A percentile compares a stretch with the other conserved stretches of the same genome.
Conservation (phyloP, 305 asterid species). For the Striga hermonthica region DNA sequence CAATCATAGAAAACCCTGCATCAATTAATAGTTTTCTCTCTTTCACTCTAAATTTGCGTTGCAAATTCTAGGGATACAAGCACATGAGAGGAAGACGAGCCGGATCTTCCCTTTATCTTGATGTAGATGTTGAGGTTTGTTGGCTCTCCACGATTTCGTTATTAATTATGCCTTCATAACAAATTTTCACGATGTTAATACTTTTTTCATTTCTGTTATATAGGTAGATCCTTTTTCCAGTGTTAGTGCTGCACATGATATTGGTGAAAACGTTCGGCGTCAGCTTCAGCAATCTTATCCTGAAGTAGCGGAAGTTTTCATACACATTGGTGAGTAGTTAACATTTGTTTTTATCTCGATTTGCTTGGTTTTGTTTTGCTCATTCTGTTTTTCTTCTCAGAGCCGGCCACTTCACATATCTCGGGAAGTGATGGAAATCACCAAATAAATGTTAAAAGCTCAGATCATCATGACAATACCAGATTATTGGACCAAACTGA, state of each 20-base stretch:
- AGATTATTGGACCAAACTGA: slow-evolving; percentile 41
- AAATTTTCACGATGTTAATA: neutral
- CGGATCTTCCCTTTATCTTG: slow-evolving; percentile 88
- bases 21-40: slow-evolving; percentile 7
- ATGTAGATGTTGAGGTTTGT: slow-evolving; percentile 79
- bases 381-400: slow-evolving; percentile 39
- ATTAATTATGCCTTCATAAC: slow-evolving; percentile 1
- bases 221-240: slow-evolving; percentile 97
- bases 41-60: slow-evolving; percentile 19
- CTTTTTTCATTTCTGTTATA: slow-evolving; percentile 14
- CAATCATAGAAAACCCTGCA: slow-evolving; percentile 19
- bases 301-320: slow-evolving; percentile 86
- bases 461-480: slow-evolving; percentile 28
- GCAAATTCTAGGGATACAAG: slow-evolving; percentile 67
- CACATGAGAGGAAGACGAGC: slow-evolving; percentile 95
- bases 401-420: slow-evolving; percentile 57
- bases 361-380: neutral
- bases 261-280: slow-evolving; percentile 74
- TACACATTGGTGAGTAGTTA: slow-evolving; percentile 64
- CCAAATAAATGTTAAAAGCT: slow-evolving; percentile 30
- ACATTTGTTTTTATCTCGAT: neutral
- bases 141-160: slow-evolving; percentile 9
- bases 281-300: slow-evolving; percentile 69
- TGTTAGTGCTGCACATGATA: slow-evolving; percentile 87
- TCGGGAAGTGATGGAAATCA: slow-evolving; percentile 32